Conservation (phyloP, 1,284 basidiomycete species). For the Bjerkandera adusta region DNA sequence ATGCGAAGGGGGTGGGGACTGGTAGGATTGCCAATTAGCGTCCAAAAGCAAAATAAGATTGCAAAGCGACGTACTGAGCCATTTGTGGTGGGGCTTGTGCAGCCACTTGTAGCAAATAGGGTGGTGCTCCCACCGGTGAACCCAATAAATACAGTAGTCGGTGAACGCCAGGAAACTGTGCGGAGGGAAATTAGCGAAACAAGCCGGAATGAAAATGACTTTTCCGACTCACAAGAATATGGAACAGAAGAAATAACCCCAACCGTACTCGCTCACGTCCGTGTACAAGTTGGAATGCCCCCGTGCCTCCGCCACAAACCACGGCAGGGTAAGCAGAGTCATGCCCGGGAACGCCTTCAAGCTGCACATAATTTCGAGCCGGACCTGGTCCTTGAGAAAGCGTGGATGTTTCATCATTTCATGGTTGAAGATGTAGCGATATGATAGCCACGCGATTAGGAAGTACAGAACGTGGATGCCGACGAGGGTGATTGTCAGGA, state of each 20-base stretch:
- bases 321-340: slow-evolving; percentile 84
- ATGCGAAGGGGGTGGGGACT: slow-evolving; percentile 97
- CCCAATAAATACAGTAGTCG: slow-evolving; percentile 92
- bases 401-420: slow-evolving; percentile 95
- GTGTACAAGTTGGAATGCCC: slow-evolving; percentile 85
- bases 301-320: slow-evolving; percentile 91
- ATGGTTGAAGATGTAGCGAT: slow-evolving; percentile 90
- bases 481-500: slow-evolving; percentile 73
- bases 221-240: slow-evolving; percentile 55
- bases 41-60: slow-evolving; percentile 4
- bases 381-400: slow-evolving; percentile 87
- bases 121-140: slow-evolving; percentile 89
- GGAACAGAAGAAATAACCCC: slow-evolving; percentile 61
- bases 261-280: slow-evolving; percentile 70
- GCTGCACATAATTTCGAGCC: slow-evolving; percentile 79
- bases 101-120: slow-evolving; percentile 87
- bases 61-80: slow-evolving; percentile 70
- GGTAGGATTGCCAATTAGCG: slow-evolving; percentile 12
- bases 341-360: slow-evolving; percentile 81
- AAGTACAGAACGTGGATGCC: slow-evolving; percentile 88
- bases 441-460: slow-evolving; percentile 81
- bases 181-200: neutral
- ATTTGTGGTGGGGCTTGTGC: slow-evolving; percentile 98
- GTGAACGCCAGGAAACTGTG: slow-evolving; percentile 86
- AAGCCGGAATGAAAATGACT: slow-evolving; percentile 5